Percentiles rank a stretch among this genome's conserved stretches.
phyloP scores from a whole-genome alignment of 257 asterid genomes.

The Verbascum thapsus region DNA sequence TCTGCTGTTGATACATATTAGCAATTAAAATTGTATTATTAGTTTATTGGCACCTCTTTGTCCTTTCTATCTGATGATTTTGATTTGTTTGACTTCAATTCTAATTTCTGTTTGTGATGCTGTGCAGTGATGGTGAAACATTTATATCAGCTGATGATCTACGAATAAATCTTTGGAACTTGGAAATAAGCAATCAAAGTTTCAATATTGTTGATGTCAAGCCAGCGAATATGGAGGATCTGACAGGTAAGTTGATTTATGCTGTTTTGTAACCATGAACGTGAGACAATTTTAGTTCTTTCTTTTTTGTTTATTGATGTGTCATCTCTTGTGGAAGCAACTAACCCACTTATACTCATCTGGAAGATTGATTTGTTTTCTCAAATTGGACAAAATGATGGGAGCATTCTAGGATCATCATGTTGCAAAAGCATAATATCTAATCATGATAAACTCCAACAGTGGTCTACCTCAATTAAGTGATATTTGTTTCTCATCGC shows the following conservation, averaged over 20 bases:
- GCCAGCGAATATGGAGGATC: slow-evolving; percentile 91
- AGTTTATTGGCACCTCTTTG: slow-evolving; percentile 22
- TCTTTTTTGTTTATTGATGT: slow-evolving; percentile 4
- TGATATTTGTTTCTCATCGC: slow-evolving; percentile 39
- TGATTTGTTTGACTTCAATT: slow-evolving; percentile 10
- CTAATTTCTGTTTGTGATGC: slow-evolving; percentile 26
- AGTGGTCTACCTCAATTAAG: slow-evolving; percentile 20
- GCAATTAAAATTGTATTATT: slow-evolving; percentile 10
- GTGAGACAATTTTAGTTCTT: slow-evolving; percentile 8
- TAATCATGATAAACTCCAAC: not conserved
- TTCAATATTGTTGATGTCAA: slow-evolving; percentile 89
- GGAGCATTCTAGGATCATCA: slow-evolving; percentile 21
- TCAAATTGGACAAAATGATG: not conserved
- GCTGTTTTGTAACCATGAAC: not conserved
- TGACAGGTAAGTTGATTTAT: slow-evolving; percentile 56
- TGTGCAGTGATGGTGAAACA: slow-evolving; percentile 83
- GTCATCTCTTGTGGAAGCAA: slow-evolving; percentile 6
- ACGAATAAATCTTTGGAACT: slow-evolving; percentile 86
- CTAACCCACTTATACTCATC: slow-evolving; percentile 13
- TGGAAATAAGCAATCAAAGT: slow-evolving; percentile 88
- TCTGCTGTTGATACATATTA: slow-evolving; percentile 17
- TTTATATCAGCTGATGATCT: slow-evolving; percentile 94
- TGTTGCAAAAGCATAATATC: slow-evolving; percentile 14
- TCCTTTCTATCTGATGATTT: slow-evolving; percentile 20
- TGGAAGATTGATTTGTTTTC: slow-evolving; percentile 16